Conservation (phyloP, 2,329 filamentous ascomycete species). For the Arthrobotrys pseudoclavata region DNA sequence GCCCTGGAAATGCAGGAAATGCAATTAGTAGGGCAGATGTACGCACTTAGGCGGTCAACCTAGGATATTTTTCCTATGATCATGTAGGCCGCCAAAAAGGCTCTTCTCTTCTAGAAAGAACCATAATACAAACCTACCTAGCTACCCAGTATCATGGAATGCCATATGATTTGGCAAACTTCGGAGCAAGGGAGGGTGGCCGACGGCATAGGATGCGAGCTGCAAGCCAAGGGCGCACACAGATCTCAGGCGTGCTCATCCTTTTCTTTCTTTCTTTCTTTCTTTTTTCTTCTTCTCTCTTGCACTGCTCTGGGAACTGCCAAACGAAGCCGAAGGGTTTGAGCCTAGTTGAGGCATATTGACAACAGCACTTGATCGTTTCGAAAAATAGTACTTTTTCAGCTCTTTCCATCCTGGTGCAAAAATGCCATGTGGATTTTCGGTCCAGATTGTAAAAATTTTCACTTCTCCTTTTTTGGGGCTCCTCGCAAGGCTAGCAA, state of each 20-base stretch:
- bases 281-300: neutral
- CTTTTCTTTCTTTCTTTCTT: constrained; percentile 4
- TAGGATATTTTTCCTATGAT: neutral
- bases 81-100: neutral
- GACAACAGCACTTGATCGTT: constrained; percentile 36
- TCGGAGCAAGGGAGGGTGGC: constrained; percentile 32
- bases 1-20: neutral
- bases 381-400: constrained; percentile 26
- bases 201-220: constrained; percentile 52
- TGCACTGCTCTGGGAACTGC: constrained; percentile 32
- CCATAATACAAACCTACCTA: constrained; percentile 49
- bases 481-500: constrained; percentile 4
- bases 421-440: constrained; percentile 18
- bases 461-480: constrained; percentile 2
- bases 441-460: constrained; percentile 5
- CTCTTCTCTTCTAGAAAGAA: constrained; percentile 56
- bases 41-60: neutral
- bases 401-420: constrained; percentile 1
- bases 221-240: constrained; percentile 52
- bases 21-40: neutral
- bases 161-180: constrained; percentile 58
- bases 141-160: constrained; percentile 52
- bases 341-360: constrained; percentile 27
- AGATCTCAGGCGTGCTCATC: constrained; percentile 47
- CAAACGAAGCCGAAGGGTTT: constrained; percentile 32